Evolutionary conservation across 1,284 basidiomycete species (phyloP).

Genomic region (Pseudozyma tsukubaensis): DNA sequence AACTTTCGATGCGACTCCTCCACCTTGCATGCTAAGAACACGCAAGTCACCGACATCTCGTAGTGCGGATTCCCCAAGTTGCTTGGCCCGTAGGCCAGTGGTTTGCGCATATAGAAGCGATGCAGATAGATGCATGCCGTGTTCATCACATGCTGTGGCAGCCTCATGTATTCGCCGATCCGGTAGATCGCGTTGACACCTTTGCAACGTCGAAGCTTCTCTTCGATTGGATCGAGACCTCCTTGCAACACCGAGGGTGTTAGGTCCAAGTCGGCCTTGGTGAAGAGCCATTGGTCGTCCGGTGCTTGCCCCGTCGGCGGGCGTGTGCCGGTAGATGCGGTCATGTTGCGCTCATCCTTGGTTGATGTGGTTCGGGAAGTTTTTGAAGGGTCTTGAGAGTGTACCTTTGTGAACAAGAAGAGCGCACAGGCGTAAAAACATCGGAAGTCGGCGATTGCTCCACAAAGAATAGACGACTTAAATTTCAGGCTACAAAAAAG

Average conservation of each 20-base stretch:
- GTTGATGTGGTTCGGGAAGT: neutral
- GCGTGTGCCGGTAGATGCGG: conserved; percentile 21
- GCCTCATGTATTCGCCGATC: conserved; percentile 61
- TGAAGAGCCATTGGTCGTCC: conserved; percentile 58
- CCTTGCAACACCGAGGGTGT: conserved; percentile 51
- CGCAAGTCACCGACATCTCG: conserved; percentile 86
- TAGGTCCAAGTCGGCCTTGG: conserved; percentile 38
- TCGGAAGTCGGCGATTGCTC: conserved; percentile 2
- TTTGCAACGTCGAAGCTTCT: conserved; percentile 58
- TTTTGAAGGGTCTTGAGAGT: neutral
- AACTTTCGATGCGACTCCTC: conserved; percentile 88
- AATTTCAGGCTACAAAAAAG: neutral
- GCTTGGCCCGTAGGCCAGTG: conserved; percentile 74
- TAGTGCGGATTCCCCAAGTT: conserved; percentile 71
- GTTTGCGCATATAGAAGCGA: conserved; percentile 91
- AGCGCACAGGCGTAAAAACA: too few species aligned
- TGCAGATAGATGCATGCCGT: conserved; percentile 87
- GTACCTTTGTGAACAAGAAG: neutral
- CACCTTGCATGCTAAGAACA: conserved; percentile 91
- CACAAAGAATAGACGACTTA: neutral
- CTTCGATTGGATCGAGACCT: conserved; percentile 40
- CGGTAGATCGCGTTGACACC: conserved; percentile 60
- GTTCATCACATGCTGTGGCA: conserved; percentile 61
- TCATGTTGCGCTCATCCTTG: conserved; percentile 38
- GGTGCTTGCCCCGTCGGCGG: conserved; percentile 15